A percentile compares a stretch with the other conserved stretches of the same genome.
These are phyloP conservation scores for Ogataea chonburiensis DNA, from an alignment of 805 yeast genomes.

Conservation along the genomic window DNA sequence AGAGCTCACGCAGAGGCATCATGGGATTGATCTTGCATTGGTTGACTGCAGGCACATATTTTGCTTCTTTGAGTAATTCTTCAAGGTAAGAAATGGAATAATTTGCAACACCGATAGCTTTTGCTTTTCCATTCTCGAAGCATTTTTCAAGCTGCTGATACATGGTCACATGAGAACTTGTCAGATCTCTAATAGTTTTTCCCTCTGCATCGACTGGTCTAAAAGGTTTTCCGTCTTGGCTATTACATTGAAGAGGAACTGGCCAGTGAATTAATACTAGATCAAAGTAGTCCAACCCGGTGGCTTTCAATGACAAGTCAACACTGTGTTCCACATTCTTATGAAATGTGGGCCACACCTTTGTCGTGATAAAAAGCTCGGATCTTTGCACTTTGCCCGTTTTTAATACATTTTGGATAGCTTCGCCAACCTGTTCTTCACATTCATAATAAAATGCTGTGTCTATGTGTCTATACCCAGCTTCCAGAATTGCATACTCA, in stretches of 20 bases:
- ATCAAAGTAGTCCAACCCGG: constrained; percentile 44
- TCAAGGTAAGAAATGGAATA: constrained; percentile 30
- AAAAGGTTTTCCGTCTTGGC: constrained; percentile 20
- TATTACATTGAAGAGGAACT: constrained; percentile 30
- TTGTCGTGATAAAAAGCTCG: constrained; percentile 23
- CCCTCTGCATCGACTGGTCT: constrained; percentile 28
- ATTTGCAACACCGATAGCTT: constrained; percentile 47
- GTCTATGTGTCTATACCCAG: constrained; percentile 44
- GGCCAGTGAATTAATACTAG: constrained; percentile 50
- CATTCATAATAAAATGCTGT: constrained; percentile 42
- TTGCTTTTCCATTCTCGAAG: constrained; percentile 46
- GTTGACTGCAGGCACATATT: constrained; percentile 41
- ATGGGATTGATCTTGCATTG: constrained; percentile 47
- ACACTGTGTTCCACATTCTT: constrained; percentile 36
- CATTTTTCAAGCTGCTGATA: constrained; percentile 70
- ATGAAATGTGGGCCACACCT: constrained; percentile 26
- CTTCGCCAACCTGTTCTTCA: constrained; percentile 43
- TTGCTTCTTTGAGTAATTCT: constrained; percentile 34
- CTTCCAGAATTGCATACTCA: constrained; percentile 18
- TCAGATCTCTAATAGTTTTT: constrained; percentile 18
- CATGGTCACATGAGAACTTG: constrained; percentile 60
- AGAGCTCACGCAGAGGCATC: constrained; percentile 36
- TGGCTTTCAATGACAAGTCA: constrained; percentile 36
- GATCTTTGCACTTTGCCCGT: constrained; percentile 14
- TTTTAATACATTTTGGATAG: constrained; percentile 28